Percentiles rank a stretch among this genome's conserved stretches.
These are phyloP conservation scores for Medicago arabica DNA, from an alignment of 306 rosid genomes.

Conservation along the genomic window DNA sequence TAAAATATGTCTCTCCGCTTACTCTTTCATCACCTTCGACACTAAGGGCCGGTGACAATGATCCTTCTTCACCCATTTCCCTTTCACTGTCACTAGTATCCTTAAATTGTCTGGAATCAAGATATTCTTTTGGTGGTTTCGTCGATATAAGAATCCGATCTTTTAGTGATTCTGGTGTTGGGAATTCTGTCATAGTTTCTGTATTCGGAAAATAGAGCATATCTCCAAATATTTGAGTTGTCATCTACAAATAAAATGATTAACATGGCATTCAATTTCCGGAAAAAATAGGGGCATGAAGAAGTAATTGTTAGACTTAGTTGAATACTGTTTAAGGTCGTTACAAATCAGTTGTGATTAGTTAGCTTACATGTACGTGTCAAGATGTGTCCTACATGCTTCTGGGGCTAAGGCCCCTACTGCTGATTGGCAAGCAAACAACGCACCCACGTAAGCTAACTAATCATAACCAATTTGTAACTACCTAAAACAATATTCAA, in stretches of 20 bases:
- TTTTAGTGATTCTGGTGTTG: conserved; percentile 82
- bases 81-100: conserved; percentile 53
- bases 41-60: conserved; percentile 35
- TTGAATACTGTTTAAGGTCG: neutral
- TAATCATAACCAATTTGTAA: neutral
- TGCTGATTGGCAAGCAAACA: too few species aligned
- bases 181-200: conserved; percentile 68
- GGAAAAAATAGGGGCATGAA: neutral
- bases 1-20: conserved; percentile 22
- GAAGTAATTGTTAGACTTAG: neutral
- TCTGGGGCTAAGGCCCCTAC: too few species aligned
- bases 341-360: neutral
- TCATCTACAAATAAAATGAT: conserved; percentile 61
- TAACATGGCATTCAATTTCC: conserved; percentile 20
- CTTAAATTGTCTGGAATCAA: conserved; percentile 49
- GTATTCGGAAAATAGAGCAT: conserved; percentile 65
- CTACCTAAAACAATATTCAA: neutral
- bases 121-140: conserved; percentile 81
- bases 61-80: conserved; percentile 57
- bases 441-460: neutral
- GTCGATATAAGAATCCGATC: conserved; percentile 77
- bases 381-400: too few species aligned
- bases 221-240: conserved; percentile 71
- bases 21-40: conserved; percentile 59
- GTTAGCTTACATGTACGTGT: neutral